Percentiles rank a stretch among this genome's conserved stretches.
Evolutionary conservation across 2,329 filamentous ascomycete species (phyloP).

Genomic region (Ophiostoma tasmaniense): DNA sequence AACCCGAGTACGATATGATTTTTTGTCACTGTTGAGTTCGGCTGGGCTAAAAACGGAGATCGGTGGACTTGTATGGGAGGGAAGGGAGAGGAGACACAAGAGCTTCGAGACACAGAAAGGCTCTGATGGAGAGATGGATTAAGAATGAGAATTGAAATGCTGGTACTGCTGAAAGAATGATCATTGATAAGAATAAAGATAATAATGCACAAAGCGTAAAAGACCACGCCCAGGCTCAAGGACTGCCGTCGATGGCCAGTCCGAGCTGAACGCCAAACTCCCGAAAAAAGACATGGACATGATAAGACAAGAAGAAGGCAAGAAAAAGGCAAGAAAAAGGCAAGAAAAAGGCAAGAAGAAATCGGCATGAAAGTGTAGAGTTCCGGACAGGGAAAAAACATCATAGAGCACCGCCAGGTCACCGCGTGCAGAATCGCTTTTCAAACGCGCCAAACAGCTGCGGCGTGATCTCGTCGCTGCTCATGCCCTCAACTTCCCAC

Average conservation of each 20-base stretch:
- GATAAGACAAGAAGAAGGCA: background rate
- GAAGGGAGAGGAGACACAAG: too few species aligned
- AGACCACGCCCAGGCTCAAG: background rate
- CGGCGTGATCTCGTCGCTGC: conserved; percentile 92
- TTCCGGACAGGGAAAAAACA: too few species aligned
- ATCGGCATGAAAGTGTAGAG: too few species aligned
- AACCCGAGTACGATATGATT: background rate
- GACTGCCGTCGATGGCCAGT: background rate
- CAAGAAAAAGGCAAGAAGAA: background rate
- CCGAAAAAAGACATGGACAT: background rate
- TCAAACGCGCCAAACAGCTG: conserved; percentile 77
- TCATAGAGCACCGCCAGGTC: background rate
- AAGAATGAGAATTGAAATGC: background rate
- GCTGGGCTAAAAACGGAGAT: background rate
- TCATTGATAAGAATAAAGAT: background rate
- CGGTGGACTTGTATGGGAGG: background rate
- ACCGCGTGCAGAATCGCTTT: conserved; percentile 50
- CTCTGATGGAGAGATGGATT: background rate
- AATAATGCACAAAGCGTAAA: background rate
- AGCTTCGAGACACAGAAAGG: background rate
- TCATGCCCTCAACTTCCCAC: conserved; percentile 79
- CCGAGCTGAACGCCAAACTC: background rate
- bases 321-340: background rate
- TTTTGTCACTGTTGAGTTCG: background rate
- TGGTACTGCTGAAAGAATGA: background rate